Evolutionary conservation across 2,329 filamentous ascomycete species (phyloP), one percentile per base, ranked within the genome.

Genomic region (Hypoxylon sp.): DNA sequence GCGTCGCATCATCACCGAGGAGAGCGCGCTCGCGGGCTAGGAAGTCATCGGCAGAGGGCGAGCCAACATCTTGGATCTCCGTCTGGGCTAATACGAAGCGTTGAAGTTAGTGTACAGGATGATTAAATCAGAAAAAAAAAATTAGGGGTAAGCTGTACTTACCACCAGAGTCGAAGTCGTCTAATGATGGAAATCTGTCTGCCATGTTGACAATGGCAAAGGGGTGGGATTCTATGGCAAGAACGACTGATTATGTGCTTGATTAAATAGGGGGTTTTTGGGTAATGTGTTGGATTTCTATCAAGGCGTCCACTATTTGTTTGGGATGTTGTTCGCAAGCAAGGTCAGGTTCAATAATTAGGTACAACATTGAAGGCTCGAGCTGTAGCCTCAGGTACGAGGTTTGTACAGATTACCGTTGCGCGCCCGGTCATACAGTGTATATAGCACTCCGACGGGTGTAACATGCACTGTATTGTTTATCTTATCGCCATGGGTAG

Each of bases 1-100:
- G 92, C 75, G 94, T 88, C 67, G 96, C 96, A 80, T 98, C 96
- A 70, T 97, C 96, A 72, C 96, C 96, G 6, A 99, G 89, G 17
- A 91, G 82, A 68, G 94, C 96, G 77, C 94, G 93, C 83, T 99
- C 96, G 73, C 95, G 93, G 69, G 93, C 90, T 52, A 98, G 89
- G 80, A 99, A 98, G 81, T 97, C 93, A 76, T 93, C 90, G 69
- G 88, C 85, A 32, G 90, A 90, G 30, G 87, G 84, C 9, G 86
- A 83, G 68, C 84, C 86, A 69, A 88, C 80, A 61, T 83, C 85
- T 81, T 85, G 86, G 78, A 86, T 85, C 72, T 89, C 88, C 61
- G 90, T 90, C 82, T 93, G 90, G 77, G 90, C 92, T 91, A 81
- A 23, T 51, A 55, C 52, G 25, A 45, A 49, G 23, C 6, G 30